Evolutionary conservation across 2,329 filamentous ascomycete species (phyloP).

Genomic region (Sclerotinia spermophila): DNA sequence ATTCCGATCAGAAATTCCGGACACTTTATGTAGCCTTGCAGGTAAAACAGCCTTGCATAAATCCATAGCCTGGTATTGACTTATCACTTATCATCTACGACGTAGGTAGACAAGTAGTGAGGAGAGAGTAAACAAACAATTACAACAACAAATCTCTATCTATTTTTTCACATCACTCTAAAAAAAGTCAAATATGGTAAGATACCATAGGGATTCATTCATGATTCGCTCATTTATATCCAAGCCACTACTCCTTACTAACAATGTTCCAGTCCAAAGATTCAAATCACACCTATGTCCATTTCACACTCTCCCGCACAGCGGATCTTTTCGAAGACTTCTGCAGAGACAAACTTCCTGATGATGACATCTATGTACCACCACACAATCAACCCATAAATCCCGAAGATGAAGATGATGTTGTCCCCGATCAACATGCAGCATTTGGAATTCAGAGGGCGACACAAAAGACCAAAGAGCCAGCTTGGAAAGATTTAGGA

Average conservation of each 20-base stretch:
- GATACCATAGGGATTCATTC: neutral
- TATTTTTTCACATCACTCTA: neutral
- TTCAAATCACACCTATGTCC: constrained; percentile 69
- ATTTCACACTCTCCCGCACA: constrained; percentile 68
- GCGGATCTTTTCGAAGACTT: constrained; percentile 78
- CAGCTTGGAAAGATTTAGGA: constrained; percentile 76
- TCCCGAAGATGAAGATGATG: constrained; percentile 84
- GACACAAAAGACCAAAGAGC: constrained; percentile 66
- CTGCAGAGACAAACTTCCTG: constrained; percentile 65
- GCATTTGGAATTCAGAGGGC: constrained; percentile 82
- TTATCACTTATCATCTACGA: neutral
- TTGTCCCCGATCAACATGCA: constrained; percentile 83
- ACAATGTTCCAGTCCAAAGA: constrained; percentile 53
- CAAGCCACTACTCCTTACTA: neutral
- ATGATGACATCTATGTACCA: constrained; percentile 79
- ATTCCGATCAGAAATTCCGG: neutral
- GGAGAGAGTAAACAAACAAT: neutral
- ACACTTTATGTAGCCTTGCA: neutral
- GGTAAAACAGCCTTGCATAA: neutral
- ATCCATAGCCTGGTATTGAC: neutral
- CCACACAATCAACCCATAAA: constrained; percentile 77
- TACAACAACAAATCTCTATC: neutral
- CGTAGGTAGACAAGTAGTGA: neutral
- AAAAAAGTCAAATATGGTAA: constrained; percentile 7
- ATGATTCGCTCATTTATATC: neutral